Conservation (phyloP, 1,284 basidiomycete genomes). For the Cutaneotrichosporon mucoides region DNA sequence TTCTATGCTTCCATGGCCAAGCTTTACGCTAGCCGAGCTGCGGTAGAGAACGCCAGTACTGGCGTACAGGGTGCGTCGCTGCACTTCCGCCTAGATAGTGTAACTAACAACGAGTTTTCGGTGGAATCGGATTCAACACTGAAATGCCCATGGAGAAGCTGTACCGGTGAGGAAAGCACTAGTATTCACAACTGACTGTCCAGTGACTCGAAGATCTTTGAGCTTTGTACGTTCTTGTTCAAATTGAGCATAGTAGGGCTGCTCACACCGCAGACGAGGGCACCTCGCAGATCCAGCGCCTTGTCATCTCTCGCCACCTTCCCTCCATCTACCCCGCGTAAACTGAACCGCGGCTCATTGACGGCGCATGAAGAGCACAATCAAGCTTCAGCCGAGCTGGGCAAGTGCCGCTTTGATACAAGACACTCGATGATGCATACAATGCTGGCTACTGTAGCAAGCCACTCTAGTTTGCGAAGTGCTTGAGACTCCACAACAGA, state of each 20-base stretch:
- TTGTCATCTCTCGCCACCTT: slow-evolving; percentile 49
- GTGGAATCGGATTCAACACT: slow-evolving; percentile 55
- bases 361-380: no score
- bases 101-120: slow-evolving; percentile 30
- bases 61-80: slow-evolving; percentile 49
- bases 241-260: no score
- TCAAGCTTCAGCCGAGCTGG: no score
- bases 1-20: slow-evolving; percentile 58
- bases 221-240: slow-evolving; percentile 44
- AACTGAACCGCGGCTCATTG: no score
- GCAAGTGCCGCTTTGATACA: no score
- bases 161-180: slow-evolving; percentile 41
- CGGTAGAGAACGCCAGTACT: slow-evolving; percentile 52
- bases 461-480: slow-evolving; percentile 31
- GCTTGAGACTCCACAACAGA: slow-evolving; percentile 72
- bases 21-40: slow-evolving; percentile 50
- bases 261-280: slow-evolving; percentile 37
- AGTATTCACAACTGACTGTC: not conserved
- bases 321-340: slow-evolving; percentile 43
- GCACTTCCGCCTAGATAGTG: no score
- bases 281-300: slow-evolving; percentile 49
- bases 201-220: slow-evolving; percentile 52
- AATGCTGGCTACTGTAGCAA: not conserved
- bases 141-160: slow-evolving; percentile 58
- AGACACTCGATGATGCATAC: slow-evolving; percentile 4